Conservation (phyloP, 352 stramenopile genomes). For the Peronospora farinosa region DNA sequence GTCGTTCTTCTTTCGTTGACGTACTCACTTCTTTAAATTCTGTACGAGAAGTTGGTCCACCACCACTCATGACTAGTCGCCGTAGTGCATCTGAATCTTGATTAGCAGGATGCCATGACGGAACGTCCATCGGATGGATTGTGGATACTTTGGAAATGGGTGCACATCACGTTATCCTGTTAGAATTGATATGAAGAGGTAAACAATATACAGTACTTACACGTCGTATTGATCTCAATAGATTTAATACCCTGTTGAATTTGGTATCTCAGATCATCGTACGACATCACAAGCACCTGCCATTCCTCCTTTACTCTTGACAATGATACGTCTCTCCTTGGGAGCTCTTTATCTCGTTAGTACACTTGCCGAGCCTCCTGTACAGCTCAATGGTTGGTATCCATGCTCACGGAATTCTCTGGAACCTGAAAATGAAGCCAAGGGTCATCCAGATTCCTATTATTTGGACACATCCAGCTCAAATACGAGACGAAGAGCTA, state of each 20-base stretch:
- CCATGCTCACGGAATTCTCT: slow-evolving; percentile 37
- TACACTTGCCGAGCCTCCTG: slow-evolving; percentile 12
- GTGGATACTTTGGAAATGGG: slow-evolving; percentile 15
- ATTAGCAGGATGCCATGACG: slow-evolving; percentile 70
- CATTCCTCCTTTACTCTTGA: not conserved
- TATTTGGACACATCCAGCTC: slow-evolving; percentile 31
- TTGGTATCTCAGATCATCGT: not conserved
- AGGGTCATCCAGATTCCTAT: slow-evolving; percentile 31
- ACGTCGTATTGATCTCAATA: not conserved
- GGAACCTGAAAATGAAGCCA: slow-evolving; percentile 14
- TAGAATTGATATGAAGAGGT: slow-evolving; percentile 2
- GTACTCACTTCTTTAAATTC: slow-evolving; percentile 75
- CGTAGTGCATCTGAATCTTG: slow-evolving; percentile 38
- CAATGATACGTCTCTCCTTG: slow-evolving; percentile 7
- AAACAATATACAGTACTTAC: not conserved
- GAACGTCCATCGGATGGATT: slow-evolving; percentile 53
- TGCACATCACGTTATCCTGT: slow-evolving; percentile 2
- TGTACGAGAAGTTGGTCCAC: slow-evolving; percentile 27
- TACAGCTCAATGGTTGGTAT: slow-evolving; percentile 59
- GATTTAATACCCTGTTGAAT: slow-evolving; percentile 3
- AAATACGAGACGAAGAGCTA: slow-evolving; percentile 7
- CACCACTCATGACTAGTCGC: slow-evolving; percentile 21
- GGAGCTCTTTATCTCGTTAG: not conserved
- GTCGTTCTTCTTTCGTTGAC: slow-evolving; percentile 56
- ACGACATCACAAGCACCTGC: not conserved